These are phyloP conservation scores for Crotalaria pallida DNA, from an alignment of 306 rosid genomes.

Conservation along the genomic window DNA sequence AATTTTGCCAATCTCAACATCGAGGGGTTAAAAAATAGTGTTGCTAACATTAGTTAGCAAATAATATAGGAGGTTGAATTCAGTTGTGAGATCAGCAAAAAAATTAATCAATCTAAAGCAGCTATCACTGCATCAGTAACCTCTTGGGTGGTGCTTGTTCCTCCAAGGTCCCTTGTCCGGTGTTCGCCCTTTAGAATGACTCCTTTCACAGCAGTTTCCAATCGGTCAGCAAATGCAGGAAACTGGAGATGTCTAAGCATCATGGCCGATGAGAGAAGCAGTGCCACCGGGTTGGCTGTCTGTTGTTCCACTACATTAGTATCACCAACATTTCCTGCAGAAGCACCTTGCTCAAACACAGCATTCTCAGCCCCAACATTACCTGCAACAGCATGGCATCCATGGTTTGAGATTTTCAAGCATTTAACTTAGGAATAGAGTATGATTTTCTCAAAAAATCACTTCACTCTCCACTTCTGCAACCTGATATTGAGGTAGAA, in stretches of 20 bases:
- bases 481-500: not conserved
- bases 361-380: conserved; percentile 92
- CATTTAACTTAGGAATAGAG: not conserved
- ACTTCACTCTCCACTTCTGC: not conserved
- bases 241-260: conserved; percentile 95
- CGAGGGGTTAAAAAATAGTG: conserved; percentile 5
- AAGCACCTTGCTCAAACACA: conserved; percentile 96
- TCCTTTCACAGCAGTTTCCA: conserved; percentile 71
- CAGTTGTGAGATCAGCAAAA: not conserved
- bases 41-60: not conserved
- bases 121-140: conserved; percentile 74
- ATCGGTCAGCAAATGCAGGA: conserved; percentile 84
- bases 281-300: conserved; percentile 89
- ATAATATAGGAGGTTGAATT: conserved; percentile 12
- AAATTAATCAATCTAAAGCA: conserved; percentile 47
- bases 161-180: conserved; percentile 88
- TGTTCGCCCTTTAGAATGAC: conserved; percentile 67
- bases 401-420: not conserved
- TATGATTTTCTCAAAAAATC: not conserved
- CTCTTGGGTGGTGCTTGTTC: conserved; percentile 73
- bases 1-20: conserved; percentile 19
- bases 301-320: conserved; percentile 47
- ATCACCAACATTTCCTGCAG: conserved; percentile 91
- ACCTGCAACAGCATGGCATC: conserved; percentile 43
- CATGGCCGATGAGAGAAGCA: conserved; percentile 92